Percentiles rank a stretch among this genome's conserved stretches.
These are phyloP conservation scores for Haplosporangium sp. DNA, from an alignment of 371 early-diverging fungal species.

Conservation along the genomic window DNA sequence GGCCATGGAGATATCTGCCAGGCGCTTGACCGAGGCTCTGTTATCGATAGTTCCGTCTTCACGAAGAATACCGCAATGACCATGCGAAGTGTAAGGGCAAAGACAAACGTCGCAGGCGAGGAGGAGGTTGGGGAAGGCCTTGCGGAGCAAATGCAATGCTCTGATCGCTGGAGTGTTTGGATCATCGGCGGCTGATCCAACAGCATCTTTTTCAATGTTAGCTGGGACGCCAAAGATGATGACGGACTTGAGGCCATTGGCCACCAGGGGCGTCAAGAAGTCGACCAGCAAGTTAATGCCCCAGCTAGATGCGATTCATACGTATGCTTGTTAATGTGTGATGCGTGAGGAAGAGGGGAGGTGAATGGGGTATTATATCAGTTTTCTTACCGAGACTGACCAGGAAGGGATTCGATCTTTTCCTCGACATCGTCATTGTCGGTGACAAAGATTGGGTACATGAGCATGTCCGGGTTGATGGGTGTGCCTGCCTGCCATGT, in stretches of 20 bases:
- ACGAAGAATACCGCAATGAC: constrained; percentile 92
- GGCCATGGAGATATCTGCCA: constrained; percentile 87
- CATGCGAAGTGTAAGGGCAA: constrained; percentile 96
- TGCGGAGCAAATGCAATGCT: constrained; percentile 82
- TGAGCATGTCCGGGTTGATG: constrained; percentile 80
- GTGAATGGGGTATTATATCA: too few relatives aligned
- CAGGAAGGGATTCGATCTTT: constrained; percentile 86
- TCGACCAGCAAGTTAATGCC: constrained; percentile 84
- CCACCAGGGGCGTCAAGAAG: constrained; percentile 83
- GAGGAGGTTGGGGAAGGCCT: constrained; percentile 83
- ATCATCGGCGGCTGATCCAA: constrained; percentile 87
- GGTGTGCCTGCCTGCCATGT: constrained; percentile 80
- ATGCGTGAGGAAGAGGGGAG: too few relatives aligned
- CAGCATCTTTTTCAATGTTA: constrained; percentile 75
- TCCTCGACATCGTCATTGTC: constrained; percentile 80
- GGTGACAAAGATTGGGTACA: constrained; percentile 95
- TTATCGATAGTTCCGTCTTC: constrained; percentile 90
- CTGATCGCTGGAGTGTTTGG: constrained; percentile 88
- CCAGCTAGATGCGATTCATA: constrained; percentile 57
- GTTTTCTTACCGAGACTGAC: constrained; percentile 73
- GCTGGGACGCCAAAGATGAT: constrained; percentile 95
- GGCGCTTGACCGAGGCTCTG: constrained; percentile 75
- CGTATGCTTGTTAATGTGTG: too few relatives aligned
- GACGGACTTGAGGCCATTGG: constrained; percentile 87
- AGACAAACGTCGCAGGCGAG: constrained; percentile 96